Evolutionary conservation across 768 basidiomycete species (phyloP).

Genomic region (Amanita pseudoporphyria): DNA sequence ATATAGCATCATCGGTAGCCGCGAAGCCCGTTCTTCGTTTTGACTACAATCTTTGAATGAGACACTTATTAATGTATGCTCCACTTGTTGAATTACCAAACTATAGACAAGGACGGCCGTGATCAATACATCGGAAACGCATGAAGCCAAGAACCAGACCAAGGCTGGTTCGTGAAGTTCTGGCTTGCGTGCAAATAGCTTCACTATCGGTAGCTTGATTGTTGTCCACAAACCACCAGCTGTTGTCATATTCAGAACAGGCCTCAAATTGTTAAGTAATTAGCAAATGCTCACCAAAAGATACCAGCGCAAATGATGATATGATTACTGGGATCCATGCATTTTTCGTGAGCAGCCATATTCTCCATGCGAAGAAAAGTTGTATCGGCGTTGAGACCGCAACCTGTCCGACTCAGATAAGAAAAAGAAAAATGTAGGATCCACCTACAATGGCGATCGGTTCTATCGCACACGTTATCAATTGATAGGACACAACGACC

Average conservation of each 20-base stretch:
- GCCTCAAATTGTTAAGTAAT: background rate
- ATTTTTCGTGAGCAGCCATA: constrained; percentile 29
- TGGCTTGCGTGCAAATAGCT: constrained; percentile 29
- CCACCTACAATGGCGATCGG: constrained; percentile 22
- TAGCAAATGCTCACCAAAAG: constrained; percentile 19
- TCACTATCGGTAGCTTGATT: constrained; percentile 22
- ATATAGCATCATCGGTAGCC: constrained; percentile 32
- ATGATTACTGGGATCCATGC: constrained; percentile 24
- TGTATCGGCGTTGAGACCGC: constrained; percentile 38
- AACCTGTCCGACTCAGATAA: constrained; percentile 18
- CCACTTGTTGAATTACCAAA: constrained; percentile 19
- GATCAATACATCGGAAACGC: constrained; percentile 31
- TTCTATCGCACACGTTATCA: constrained; percentile 13
- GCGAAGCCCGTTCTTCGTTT: constrained; percentile 31
- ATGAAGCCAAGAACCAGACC: constrained; percentile 34
- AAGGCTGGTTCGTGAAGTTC: constrained; percentile 35
- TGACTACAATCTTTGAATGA: constrained; percentile 14
- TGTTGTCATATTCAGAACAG: constrained; percentile 8
- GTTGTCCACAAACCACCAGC: constrained; percentile 36
- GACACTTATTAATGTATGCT: background rate
- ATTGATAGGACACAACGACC: background rate
- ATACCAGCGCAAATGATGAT: constrained; percentile 23
- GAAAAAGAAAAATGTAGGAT: background rate
- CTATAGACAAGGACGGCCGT: constrained; percentile 27
- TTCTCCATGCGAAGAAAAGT: constrained; percentile 36